A percentile compares a stretch with the other conserved stretches of the same genome.
Evolutionary conservation across 2,329 filamentous ascomycete genomes (phyloP).

Genomic region (Proliferodiscus dingleyae): DNA sequence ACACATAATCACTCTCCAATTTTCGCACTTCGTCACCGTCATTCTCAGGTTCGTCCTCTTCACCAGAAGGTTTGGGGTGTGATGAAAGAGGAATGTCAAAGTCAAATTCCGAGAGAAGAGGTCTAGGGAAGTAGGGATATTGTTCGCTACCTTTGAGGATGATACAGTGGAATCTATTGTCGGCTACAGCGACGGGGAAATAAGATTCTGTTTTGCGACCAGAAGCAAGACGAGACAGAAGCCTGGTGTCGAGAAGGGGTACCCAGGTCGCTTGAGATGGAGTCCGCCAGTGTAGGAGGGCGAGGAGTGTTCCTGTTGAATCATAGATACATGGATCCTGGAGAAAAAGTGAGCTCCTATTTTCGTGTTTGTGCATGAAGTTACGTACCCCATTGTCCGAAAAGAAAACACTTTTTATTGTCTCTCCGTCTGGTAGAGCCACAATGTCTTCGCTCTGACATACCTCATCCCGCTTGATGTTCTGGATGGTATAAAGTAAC

Average conservation of each 20-base stretch:
- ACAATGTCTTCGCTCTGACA: constrained; percentile 92
- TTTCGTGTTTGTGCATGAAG: not conserved
- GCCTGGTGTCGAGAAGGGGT: constrained; percentile 83
- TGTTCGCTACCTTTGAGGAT: constrained; percentile 94
- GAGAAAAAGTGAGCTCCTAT: not conserved
- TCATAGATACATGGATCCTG: constrained; percentile 96
- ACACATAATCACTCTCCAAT: constrained; percentile 78
- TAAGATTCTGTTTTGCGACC: constrained; percentile 87
- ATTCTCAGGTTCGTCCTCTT: constrained; percentile 35
- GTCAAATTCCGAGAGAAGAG: constrained; percentile 86
- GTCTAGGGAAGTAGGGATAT: constrained; percentile 88
- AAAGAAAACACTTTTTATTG: constrained; percentile 81
- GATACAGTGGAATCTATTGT: constrained; percentile 94
- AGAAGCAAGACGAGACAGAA: constrained; percentile 73
- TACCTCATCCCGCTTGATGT: constrained; percentile 89
- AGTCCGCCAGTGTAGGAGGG: constrained; percentile 85
- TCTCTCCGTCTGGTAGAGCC: constrained; percentile 69
- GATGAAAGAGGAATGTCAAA: constrained; percentile 78
- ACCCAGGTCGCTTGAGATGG: constrained; percentile 86
- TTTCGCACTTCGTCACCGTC: constrained; percentile 49
- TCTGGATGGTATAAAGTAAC: constrained; percentile 87
- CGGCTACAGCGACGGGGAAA: constrained; percentile 91
- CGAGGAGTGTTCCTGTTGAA: constrained; percentile 80
- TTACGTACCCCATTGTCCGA: constrained; percentile 75
- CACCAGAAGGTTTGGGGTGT: constrained; percentile 37